Base-by-base conservation (phyloP, 2,329 filamentous ascomycete genomes). In the Cladosporium sp. region DNA sequence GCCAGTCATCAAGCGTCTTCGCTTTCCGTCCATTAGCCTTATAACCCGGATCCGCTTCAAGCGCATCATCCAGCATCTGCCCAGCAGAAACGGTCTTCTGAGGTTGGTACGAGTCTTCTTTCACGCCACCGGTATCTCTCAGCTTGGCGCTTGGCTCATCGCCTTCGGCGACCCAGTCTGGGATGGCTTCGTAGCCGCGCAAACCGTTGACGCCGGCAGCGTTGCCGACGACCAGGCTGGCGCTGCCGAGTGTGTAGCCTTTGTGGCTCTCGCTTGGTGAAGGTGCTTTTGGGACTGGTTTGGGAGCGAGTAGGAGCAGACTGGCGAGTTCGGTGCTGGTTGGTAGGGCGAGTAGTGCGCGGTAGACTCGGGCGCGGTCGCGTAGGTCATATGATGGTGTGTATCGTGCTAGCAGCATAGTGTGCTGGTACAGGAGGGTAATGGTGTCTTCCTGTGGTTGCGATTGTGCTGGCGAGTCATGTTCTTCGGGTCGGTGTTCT, bases 331-430 rank as follows among this genome's bases (percentile, higher is more conserved):
- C 92, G 0, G 88, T 90, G 8, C 86, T 87, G 2, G 84, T 82
- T 0, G 93, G 92, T 5, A 91, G 88, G 4, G 88, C 85, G 1
- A 99, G 86, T 1, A 99, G 86, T 0, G 93, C 86, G 69, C 91
- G 92, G 80, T 96, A 98, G 67, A 97, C 86, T 34, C 95, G 88
- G 1, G 93, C 89, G 26, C 95, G 90, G 76, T 98, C 95, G 69
- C 95, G 92, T 3, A 99, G 87, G 74, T 98, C 93, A 78, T 96
- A 99, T 0, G 93, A 97, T 0, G 89, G 92, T 73, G 98, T 95
- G 77, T 98, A 99, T 67, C 95, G 88, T 34, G 91, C 91, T 1
- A 99, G 86, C 1, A 94, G 85, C 30, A 96, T 83, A 25, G 91
- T 87, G 72, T 99, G 96, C 32, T 90, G 86, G 89, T 93, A 99